Evolutionary conservation across 2,329 filamentous ascomycete genomes (phyloP), one percentile per base, ranked within the genome.

Genomic region (Sarocladium oryzae): DNA sequence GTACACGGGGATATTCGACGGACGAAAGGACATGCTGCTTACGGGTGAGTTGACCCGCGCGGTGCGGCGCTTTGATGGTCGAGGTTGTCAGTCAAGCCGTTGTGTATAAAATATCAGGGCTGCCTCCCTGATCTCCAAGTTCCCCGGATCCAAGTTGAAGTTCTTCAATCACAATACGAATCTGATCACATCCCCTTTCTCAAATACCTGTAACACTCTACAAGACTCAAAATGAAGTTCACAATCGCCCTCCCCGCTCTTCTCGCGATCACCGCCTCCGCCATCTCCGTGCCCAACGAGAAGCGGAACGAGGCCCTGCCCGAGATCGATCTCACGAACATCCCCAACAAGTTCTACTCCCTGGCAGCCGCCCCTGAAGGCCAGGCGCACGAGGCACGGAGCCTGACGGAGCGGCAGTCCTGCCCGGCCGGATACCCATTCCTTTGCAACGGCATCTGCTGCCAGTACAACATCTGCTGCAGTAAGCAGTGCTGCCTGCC

Each of bases 371-470:
- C 18, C 4, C 8, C 7, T 15, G 37, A 7, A 4, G 21, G 18
- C 21, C 11, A 45, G 40, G 20, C 24, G 26, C 10, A 26, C 9
- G 40, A 26, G 40, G 40, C 13, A 15, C 20, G 40, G 5, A 23
- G 21, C 43, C 28, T 48, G n/a, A 11, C 6, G n/a, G 43, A 10
- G 16, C 43, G 43, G 11, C 26, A 48, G 16, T 18, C 10, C 8
- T 51, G 37, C 49, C 49, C 49, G 8, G 26, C 16, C n/a, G 24
- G 37, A 10, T 45, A 45, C 24, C 49, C 36, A 7, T 51, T 32
- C 23, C n/a, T 51, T 16, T 43, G 49, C 35, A 43, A 45, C 20
- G 28, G 37, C 8, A 36, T 23, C 8, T 51, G 36, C 49, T 51
- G 49, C 23, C 16, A 15, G 23, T 45, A 41, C 16, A 45, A 51